Evolutionary conservation across 805 yeast genomes (phyloP), one percentile per base, ranked within the genome.

Genomic region (Lachancea sp.): DNA sequence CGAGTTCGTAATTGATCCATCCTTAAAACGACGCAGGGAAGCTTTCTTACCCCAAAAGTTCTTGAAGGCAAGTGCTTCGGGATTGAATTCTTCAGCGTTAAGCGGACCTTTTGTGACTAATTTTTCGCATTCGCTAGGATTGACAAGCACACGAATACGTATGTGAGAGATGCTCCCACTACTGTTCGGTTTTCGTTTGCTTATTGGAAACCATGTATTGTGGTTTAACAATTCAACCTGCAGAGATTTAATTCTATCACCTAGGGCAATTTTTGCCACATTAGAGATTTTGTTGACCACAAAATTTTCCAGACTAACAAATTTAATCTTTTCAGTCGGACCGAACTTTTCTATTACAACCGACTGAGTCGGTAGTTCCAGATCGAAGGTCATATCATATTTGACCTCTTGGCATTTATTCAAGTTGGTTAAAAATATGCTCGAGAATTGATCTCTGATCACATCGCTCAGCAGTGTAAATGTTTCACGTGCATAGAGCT

Each of bases 31-130:
- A 68, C 99, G 78, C 41, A 92, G 69, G 11, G 92, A 85, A 0
- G 95, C 78, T 49, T 77, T 81, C 8, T 74, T 56, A 8, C 97
- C 97, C 99, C 99, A 92, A 56, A 92, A 89, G 5, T 75, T 65
- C 49, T 83, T 76, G 67, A 92, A 92, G 40, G 72, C 70, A 5
- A 74, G 66, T n/a, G 80, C 75, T 20, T 65, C 76, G 12, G 71
- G 78, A 30, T 67, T 65, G 19, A 59, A 45, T 23, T 77, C 83
- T 29, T 74, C 71, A 29, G 75, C 75, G 47, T 80, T 77, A 28
- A 69, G 64, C 8, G 97, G 97, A 2, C 97, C 97, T 54, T 78
- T 85, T 1, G 95, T 85, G 1, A 92, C 86, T 33, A 85, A 64
- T 61, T 80, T 83, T 51, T 88, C 96, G 45, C 82, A 70, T 54